These are phyloP conservation scores for Syzygium syzygioides DNA, from an alignment of 441 rosid species.

Conservation along the genomic window DNA sequence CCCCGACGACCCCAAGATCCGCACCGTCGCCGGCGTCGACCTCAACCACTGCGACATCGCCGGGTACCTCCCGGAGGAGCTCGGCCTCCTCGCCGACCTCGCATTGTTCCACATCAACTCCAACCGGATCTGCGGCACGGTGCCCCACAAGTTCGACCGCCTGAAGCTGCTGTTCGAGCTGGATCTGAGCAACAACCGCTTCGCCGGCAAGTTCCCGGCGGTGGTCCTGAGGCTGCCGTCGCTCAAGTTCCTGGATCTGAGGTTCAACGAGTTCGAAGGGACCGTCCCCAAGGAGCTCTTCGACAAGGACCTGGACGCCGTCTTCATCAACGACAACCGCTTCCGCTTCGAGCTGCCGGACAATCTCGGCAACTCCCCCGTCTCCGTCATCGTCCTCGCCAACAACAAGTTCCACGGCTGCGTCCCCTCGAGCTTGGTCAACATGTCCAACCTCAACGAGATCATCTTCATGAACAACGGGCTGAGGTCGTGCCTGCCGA, in stretches of 20 bases:
- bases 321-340: slow-evolving; percentile 85
- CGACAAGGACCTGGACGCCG: slow-evolving; percentile 73
- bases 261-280: slow-evolving; percentile 94
- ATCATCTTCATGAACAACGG: slow-evolving; percentile 75
- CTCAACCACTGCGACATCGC: slow-evolving; percentile 93
- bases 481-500: slow-evolving; percentile 70
- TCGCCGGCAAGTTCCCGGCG: slow-evolving; percentile 77
- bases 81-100: slow-evolving; percentile 74
- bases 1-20: slow-evolving; percentile 47
- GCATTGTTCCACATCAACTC: slow-evolving; percentile 92
- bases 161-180: slow-evolving; percentile 66
- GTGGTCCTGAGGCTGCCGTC: slow-evolving; percentile 62
- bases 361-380: slow-evolving; percentile 88
- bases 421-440: slow-evolving; percentile 71
- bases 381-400: slow-evolving; percentile 81
- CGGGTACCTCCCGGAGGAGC: slow-evolving; percentile 85
- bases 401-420: slow-evolving; percentile 86
- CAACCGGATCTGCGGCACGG: slow-evolving; percentile 82
- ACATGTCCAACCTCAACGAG: slow-evolving; percentile 83
- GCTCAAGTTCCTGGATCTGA: slow-evolving; percentile 82
- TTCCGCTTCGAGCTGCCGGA: slow-evolving; percentile 76
- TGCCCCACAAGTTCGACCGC: slow-evolving; percentile 54
- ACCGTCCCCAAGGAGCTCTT: slow-evolving; percentile 71
- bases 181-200: slow-evolving; percentile 92
- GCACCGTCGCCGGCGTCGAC: slow-evolving; percentile 86